Conservation (phyloP, 1,284 basidiomycete species). For the Bothia castanella region DNA sequence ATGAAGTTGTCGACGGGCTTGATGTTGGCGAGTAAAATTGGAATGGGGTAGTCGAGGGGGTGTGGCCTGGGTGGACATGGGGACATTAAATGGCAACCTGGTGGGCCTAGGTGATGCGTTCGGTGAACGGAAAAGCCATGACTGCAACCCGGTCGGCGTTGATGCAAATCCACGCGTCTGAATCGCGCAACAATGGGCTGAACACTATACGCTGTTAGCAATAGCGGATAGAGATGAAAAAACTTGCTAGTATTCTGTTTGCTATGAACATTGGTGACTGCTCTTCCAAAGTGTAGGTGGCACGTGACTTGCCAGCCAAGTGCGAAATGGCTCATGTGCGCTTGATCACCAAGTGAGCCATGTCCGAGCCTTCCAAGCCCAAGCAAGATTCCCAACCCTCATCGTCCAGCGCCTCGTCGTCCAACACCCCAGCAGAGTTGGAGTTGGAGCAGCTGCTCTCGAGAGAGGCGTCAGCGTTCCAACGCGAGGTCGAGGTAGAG, state of each 20-base stretch:
- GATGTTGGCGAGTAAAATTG: constrained; percentile 20
- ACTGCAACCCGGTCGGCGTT: background rate
- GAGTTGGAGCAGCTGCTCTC: constrained; percentile 73
- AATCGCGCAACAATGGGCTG: background rate
- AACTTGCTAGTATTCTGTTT: constrained; percentile 3
- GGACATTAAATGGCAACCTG: background rate
- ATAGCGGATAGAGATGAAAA: background rate
- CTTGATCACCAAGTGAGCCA: constrained; percentile 11
- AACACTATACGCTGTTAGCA: background rate
- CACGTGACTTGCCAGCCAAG: constrained; percentile 21
- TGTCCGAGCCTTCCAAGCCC: constrained; percentile 16
- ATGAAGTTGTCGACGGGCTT: constrained; percentile 37
- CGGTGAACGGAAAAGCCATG: constrained; percentile 3
- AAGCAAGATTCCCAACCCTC: constrained; percentile 5
- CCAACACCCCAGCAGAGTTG: constrained; percentile 32
- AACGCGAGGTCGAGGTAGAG: constrained; percentile 80
- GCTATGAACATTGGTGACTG: constrained; percentile 1
- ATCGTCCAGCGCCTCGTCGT: constrained; percentile 32
- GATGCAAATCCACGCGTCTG: background rate
- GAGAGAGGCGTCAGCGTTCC: constrained; percentile 77
- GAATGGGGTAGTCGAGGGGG: constrained; percentile 2
- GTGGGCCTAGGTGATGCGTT: background rate
- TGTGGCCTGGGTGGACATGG: constrained; percentile 15
- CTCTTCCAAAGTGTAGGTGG: no score
- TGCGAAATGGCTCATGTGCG: background rate